phyloP scores from a whole-genome alignment of 1,284 basidiomycete genomes.

The Stygiomarasmius scandens region DNA sequence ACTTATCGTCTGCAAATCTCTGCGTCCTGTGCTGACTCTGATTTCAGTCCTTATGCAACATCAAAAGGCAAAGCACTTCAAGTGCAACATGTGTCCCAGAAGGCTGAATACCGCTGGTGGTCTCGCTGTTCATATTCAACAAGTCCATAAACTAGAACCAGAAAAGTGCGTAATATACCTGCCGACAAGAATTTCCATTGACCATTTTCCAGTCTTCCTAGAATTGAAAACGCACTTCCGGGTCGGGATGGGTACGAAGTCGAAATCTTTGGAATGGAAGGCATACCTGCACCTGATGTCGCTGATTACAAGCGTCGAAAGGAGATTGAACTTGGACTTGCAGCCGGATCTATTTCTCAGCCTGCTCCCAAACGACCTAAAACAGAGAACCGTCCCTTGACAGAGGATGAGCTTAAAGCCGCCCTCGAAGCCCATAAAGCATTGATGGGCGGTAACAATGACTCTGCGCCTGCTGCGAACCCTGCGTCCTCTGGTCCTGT shows the following conservation, averaged over 20 bases:
- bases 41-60: slow-evolving; percentile 91
- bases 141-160: slow-evolving; percentile 97
- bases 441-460: slow-evolving; percentile 77
- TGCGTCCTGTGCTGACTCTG: slow-evolving; percentile 1
- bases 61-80: slow-evolving; percentile 99
- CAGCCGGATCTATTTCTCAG: slow-evolving; percentile 77
- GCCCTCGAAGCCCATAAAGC: slow-evolving; percentile 91
- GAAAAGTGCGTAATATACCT: slow-evolving; percentile 72
- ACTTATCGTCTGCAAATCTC: background rate
- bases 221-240: slow-evolving; percentile 95
- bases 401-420: slow-evolving; percentile 82
- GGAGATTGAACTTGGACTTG: slow-evolving; percentile 88
- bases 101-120: slow-evolving; percentile 97
- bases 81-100: slow-evolving; percentile 94
- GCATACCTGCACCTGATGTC: slow-evolving; percentile 92
- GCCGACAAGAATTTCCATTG: slow-evolving; percentile 13
- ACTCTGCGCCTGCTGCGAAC: slow-evolving; percentile 37
- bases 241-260: slow-evolving; percentile 98
- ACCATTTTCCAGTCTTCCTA: slow-evolving; percentile 54
- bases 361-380: slow-evolving; percentile 82
- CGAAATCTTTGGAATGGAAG: slow-evolving; percentile 99
- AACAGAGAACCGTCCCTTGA: slow-evolving; percentile 79
- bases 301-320: slow-evolving; percentile 94
- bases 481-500: slow-evolving; percentile 53
- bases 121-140: slow-evolving; percentile 97